These are phyloP conservation scores for Gonapodya prolifera DNA, from an alignment of 192 early-diverging fungal species.

Conservation along the genomic window DNA sequence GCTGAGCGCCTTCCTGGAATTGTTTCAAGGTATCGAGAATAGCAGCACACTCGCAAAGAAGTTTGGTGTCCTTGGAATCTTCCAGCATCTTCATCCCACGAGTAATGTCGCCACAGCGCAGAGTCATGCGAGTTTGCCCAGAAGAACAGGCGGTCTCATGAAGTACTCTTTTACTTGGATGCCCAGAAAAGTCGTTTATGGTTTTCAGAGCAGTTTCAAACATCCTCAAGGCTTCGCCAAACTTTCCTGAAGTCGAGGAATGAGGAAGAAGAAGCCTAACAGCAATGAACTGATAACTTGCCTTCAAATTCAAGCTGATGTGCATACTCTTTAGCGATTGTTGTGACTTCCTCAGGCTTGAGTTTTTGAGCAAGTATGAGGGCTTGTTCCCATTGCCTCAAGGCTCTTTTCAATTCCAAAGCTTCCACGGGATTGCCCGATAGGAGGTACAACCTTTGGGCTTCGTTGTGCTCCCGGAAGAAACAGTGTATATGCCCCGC, in stretches of 20 bases:
- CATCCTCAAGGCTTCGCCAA: conserved; percentile 31
- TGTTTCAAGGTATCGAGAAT: conserved; percentile 35
- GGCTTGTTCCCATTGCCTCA: conserved; percentile 41
- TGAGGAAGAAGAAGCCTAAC: too few species aligned
- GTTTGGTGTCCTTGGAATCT: conserved; percentile 22
- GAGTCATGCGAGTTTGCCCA: conserved; percentile 30
- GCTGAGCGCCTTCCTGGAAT: conserved; percentile 24
- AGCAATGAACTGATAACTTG: not conserved
- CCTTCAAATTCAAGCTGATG: conserved; percentile 29
- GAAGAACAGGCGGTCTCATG: conserved; percentile 26
- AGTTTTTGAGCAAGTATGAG: conserved; percentile 25
- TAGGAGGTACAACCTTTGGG: conserved; percentile 17
- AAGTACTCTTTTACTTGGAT: not conserved
- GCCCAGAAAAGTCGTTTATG: conserved; percentile 9
- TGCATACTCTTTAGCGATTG: conserved; percentile 39
- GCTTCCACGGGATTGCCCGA: conserved; percentile 12
- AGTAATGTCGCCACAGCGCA: conserved; percentile 33
- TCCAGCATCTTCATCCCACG: conserved; percentile 36
- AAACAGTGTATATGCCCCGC: conserved; percentile 30
- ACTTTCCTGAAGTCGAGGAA: conserved; percentile 17
- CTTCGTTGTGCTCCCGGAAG: conserved; percentile 25
- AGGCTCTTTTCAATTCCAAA: conserved; percentile 24
- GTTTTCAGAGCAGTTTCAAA: conserved; percentile 32
- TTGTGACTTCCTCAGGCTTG: conserved; percentile 25
- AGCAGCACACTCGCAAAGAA: conserved; percentile 32